Conservation (phyloP, 257 asterid genomes). For the Plantago ovata region DNA sequence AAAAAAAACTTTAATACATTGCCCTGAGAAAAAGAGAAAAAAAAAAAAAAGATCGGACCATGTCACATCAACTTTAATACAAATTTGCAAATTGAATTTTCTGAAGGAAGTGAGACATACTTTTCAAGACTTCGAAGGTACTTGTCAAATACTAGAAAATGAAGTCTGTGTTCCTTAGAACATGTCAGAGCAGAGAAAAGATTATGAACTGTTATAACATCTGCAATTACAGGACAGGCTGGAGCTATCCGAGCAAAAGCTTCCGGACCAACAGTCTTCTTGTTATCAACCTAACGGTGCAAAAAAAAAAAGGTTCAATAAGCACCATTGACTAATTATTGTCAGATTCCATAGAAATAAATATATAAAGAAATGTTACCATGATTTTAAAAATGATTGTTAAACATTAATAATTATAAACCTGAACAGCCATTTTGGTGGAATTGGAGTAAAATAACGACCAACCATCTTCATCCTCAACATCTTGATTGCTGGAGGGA, state of each 20-base stretch:
- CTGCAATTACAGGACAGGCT: constrained; percentile 71
- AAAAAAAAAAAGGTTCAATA: constrained; percentile 19
- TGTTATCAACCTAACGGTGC: constrained; percentile 65
- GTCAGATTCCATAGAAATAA: constrained; percentile 18
- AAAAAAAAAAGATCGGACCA: too few relatives aligned
- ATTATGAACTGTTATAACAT: constrained; percentile 76
- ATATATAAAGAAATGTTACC: not conserved
- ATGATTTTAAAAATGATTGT: constrained; percentile 11
- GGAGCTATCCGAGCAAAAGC: constrained; percentile 96
- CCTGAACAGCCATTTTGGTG: constrained; percentile 93
- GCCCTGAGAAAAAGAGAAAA: too few relatives aligned
- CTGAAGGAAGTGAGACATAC: constrained; percentile 50
- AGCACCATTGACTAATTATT: constrained; percentile 9
- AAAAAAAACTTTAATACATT: too few relatives aligned
- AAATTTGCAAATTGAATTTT: constrained; percentile 15
- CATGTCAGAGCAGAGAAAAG: constrained; percentile 76
- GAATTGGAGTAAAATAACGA: constrained; percentile 76
- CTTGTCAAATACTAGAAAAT: constrained; percentile 76
- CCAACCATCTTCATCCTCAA: constrained; percentile 73
- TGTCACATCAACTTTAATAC: too few relatives aligned
- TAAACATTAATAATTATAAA: constrained; percentile 27
- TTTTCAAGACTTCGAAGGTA: constrained; percentile 81
- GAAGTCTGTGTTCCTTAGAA: constrained; percentile 69
- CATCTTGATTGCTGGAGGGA: constrained; percentile 43
- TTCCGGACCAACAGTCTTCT: constrained; percentile 81